A percentile compares a stretch with the other conserved stretches of the same genome.
Conservation (phyloP, 345 rosid genomes). For the Boechera divaricarpa region DNA sequence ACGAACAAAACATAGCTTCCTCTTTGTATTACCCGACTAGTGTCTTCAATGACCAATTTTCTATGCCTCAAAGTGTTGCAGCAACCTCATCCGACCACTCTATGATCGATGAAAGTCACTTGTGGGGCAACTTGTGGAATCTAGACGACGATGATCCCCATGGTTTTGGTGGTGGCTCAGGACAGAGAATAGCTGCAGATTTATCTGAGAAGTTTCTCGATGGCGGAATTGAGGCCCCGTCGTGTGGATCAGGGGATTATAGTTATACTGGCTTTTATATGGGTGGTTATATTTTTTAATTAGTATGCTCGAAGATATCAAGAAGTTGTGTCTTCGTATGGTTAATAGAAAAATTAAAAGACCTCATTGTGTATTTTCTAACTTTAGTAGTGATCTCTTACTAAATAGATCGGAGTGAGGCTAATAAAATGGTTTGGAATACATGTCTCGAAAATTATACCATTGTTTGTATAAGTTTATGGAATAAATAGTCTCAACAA, state of each 20-base stretch:
- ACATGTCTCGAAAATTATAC: not conserved
- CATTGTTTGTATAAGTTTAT: not conserved
- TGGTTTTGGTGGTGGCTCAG: conserved; percentile 27
- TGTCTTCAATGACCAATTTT: conserved; percentile 34
- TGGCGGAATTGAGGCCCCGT: conserved; percentile 8
- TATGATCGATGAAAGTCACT: conserved; percentile 47
- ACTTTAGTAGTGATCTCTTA: conserved; percentile 5
- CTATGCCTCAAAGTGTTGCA: conserved; percentile 43
- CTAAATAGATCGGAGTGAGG: conserved; percentile 6
- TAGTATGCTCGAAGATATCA: conserved; percentile 20
- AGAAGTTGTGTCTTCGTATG: conserved; percentile 8
- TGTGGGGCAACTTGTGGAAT: conserved; percentile 63
- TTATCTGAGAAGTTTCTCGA: conserved; percentile 42
- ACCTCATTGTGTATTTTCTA: conserved; percentile 29
- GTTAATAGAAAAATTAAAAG: conserved; percentile 1
- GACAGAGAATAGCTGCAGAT: conserved; percentile 4
- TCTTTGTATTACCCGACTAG: conserved; percentile 40
- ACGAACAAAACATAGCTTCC: conserved; percentile 23
- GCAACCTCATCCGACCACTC: conserved; percentile 42
- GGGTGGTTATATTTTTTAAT: conserved; percentile 52
- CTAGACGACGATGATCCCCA: conserved; percentile 45
- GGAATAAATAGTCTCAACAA: not conserved
- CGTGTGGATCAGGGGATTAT: conserved; percentile 42
- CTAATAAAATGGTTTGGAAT: conserved; percentile 30
- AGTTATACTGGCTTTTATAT: conserved; percentile 32